These are phyloP conservation scores for Ophiostoma pallidulum DNA, from an alignment of 2,329 filamentous ascomycete species.

Conservation along the genomic window DNA sequence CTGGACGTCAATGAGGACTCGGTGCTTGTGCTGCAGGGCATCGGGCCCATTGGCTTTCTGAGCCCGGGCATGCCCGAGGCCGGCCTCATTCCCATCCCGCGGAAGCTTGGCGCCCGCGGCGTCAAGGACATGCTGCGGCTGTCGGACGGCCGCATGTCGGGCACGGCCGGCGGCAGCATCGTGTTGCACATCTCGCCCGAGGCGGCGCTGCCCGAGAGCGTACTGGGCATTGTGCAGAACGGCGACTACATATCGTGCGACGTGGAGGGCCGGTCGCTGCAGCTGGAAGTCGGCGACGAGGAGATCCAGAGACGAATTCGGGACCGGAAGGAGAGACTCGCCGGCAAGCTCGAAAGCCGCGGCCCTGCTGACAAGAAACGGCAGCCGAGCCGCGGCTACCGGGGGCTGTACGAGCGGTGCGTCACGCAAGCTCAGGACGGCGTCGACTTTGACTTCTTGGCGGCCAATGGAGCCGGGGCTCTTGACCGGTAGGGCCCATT, in stretches of 20 bases:
- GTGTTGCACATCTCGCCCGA: slow-evolving; percentile 83
- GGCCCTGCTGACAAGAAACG: slow-evolving; percentile 2
- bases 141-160: slow-evolving; percentile 80
- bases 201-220: slow-evolving; percentile 64
- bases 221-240: slow-evolving; percentile 65
- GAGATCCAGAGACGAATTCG: slow-evolving; percentile 54
- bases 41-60: slow-evolving; percentile 49
- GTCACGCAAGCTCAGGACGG: slow-evolving; percentile 53
- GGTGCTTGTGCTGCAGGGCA: slow-evolving; percentile 77
- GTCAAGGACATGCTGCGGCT: slow-evolving; percentile 74
- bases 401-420: slow-evolving; percentile 47
- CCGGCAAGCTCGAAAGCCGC: slow-evolving; percentile 10
- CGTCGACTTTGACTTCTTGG: slow-evolving; percentile 54
- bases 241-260: slow-evolving; percentile 76
- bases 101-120: slow-evolving; percentile 66
- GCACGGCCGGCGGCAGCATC: slow-evolving; percentile 82
- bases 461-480: slow-evolving; percentile 28
- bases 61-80: slow-evolving; percentile 93
- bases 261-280: slow-evolving; percentile 53
- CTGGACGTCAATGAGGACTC: slow-evolving; percentile 52
- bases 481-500: too few species aligned
- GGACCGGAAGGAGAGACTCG: slow-evolving; percentile 21
- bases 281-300: slow-evolving; percentile 53
- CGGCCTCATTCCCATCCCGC: slow-evolving; percentile 52
- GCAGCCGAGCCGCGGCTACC: slow-evolving; percentile 36